Conservation (phyloP, 1,284 basidiomycete genomes). For the Puccinia coronata region DNA sequence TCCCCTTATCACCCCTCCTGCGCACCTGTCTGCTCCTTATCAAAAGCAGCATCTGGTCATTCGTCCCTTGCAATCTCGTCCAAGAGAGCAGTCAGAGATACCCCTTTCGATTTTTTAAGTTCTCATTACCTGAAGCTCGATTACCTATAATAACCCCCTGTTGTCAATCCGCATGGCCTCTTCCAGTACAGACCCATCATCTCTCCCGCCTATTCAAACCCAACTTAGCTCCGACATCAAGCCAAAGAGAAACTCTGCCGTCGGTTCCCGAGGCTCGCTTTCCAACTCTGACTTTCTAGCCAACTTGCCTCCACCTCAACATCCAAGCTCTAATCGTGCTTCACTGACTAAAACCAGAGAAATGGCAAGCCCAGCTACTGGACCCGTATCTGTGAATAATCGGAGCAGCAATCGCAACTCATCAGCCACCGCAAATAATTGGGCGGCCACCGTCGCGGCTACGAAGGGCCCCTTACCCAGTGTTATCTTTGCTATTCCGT, state of each 20-base stretch:
- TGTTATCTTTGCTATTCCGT: slow-evolving; percentile 38
- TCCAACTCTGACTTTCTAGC: slow-evolving; percentile 16
- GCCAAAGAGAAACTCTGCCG: not conserved
- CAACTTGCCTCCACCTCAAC: slow-evolving; percentile 17
- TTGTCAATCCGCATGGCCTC: not conserved
- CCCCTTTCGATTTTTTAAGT: not conserved
- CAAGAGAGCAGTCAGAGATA: not conserved
- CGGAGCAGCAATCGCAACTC: not conserved
- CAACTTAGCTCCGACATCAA: not conserved
- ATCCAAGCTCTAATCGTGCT: slow-evolving; percentile 14
- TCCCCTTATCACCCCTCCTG: too few species aligned
- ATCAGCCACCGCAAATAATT: not conserved
- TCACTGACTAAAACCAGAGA: not conserved
- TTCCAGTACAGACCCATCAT: slow-evolving; percentile 6
- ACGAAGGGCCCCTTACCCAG: slow-evolving; percentile 33
- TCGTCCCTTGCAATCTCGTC: not conserved
- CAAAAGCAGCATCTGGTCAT: not conserved
- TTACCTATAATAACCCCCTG: not conserved
- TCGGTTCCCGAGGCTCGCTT: not conserved
- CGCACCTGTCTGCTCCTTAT: not conserved
- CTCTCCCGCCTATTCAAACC: slow-evolving; percentile 6
- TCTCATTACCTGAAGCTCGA: not conserved
- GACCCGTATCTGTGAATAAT: not conserved
- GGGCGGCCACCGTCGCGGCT: slow-evolving; percentile 26
- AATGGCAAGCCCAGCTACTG: not conserved